Base-by-base conservation (phyloP, 2,329 filamentous ascomycete genomes). In the Juglanconis sp. region DNA sequence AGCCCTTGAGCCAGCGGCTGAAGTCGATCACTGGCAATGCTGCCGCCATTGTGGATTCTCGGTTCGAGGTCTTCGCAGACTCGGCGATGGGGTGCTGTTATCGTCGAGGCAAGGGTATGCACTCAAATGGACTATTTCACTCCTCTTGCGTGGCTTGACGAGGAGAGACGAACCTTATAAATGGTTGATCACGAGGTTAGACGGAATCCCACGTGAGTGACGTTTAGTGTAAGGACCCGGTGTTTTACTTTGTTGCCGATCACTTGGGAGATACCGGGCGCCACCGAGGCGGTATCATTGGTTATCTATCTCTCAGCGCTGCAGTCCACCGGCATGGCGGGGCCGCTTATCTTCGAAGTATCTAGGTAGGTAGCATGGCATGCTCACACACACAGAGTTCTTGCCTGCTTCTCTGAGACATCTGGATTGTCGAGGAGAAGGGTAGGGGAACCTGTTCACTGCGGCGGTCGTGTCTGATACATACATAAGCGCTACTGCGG, bases 1-100 rank as follows among this genome's bases (percentile, higher is more conserved):
- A 52, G 4, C 61, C 61, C 30, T 42, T 40, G 5, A 58, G 51
- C 61, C 61, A 63, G 40, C 34, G 56, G 32, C 61, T 56, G 38
- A 63, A 63, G 40, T 63, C 59, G n/a, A 63, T 63, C 11, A 63
- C 52, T 4, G 61, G 61, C 6, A 62, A 49, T 13, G 57, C 38
- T 32, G 57, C 42, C 44, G 57, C 35, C 52, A 55, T 52, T 5
- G 9, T 53, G 11, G 24, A 8, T 47, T 24, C 1, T 24, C 24
- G 24, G 24, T 24, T 24, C 24, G 24, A 24, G 24, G 24, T 24
- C 24, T 24, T 24, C 24, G 24, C 24, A 24, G 24, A 24, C 24
- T 24, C 24, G 24, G 24, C 24, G 24, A 24, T 24, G 24, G 2
- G 24, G 24, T 24, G 24, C 24, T 24, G 24, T 24, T 24, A 24